These are phyloP conservation scores for Usnea hakonensis DNA, from an alignment of 495 filamentous ascomycete species.

Conservation along the genomic window DNA sequence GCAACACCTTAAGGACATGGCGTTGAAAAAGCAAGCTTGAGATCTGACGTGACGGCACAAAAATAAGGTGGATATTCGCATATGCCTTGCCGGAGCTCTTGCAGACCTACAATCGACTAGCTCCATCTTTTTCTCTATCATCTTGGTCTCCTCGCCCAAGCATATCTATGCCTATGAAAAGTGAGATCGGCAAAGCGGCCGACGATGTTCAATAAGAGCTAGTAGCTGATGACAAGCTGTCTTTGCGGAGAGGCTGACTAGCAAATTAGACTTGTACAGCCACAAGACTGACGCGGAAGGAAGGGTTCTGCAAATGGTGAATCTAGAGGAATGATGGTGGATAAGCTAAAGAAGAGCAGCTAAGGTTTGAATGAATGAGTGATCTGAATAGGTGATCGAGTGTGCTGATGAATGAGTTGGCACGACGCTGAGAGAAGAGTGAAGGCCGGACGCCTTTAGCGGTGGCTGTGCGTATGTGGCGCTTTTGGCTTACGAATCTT, in stretches of 20 bases:
- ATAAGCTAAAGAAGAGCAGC: neutral
- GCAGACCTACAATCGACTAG: slow-evolving; percentile 74
- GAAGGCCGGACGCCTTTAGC: neutral
- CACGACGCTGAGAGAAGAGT: neutral
- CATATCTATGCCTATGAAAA: slow-evolving; percentile 35
- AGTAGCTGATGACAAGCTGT: neutral
- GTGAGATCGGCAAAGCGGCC: neutral
- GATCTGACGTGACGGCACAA: neutral
- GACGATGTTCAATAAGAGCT: slow-evolving; percentile 5
- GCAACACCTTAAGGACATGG: neutral
- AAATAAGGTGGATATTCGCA: neutral
- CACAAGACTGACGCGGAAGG: neutral
- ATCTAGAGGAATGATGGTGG: neutral
- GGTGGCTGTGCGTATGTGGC: neutral
- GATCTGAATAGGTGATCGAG: neutral
- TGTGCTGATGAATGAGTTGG: neutral
- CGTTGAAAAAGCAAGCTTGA: neutral
- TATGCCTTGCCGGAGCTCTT: neutral
- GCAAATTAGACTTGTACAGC: neutral
- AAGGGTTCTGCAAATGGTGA: too few species aligned
- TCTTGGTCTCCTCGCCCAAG: slow-evolving; percentile 42
- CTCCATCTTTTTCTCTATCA: slow-evolving; percentile 74
- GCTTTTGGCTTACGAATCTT: too few species aligned
- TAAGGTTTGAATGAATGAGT: neutral
- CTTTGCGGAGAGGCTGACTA: neutral